Evolutionary conservation across 169 alveolate genomes (phyloP).

Genomic region (Cryptosporidium canis): DNA sequence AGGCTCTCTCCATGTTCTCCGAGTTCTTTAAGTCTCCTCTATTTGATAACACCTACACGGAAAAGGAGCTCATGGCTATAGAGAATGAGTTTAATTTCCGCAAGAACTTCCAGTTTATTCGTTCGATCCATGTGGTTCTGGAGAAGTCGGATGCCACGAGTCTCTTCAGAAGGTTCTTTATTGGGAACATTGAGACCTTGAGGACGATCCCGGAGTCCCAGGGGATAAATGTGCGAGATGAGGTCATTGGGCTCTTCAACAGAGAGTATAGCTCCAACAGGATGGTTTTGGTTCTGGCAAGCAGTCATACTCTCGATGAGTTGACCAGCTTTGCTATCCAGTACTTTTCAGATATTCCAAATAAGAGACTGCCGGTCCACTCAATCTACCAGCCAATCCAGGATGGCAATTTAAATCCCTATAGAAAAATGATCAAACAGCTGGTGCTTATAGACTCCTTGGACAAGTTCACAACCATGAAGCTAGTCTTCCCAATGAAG

Average conservation of each 20-base stretch:
- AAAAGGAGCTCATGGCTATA: conserved; percentile 83
- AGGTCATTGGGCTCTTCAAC: conserved; percentile 75
- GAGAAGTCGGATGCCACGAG: conserved; percentile 64
- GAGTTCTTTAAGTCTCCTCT: conserved; percentile 82
- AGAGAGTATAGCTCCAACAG: conserved; percentile 80
- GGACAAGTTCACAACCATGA: not conserved
- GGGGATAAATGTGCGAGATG: conserved; percentile 77
- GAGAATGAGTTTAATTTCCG: conserved; percentile 79
- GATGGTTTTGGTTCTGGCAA: conserved; percentile 79
- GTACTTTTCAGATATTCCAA: conserved; percentile 31
- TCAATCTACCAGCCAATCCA: conserved; percentile 4
- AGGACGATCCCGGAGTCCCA: conserved; percentile 34
- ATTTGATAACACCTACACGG: conserved; percentile 77
- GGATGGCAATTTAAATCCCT: conserved; percentile 1
- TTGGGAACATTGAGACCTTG: conserved; percentile 81
- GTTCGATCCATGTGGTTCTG: conserved; percentile 18
- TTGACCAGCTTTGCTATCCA: not conserved
- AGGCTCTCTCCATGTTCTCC: conserved; percentile 80
- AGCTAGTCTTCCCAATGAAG: conserved; percentile 41
- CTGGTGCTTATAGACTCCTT: conserved; percentile 7
- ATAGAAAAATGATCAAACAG: not conserved
- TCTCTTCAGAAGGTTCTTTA: conserved; percentile 72
- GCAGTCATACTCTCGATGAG: conserved; percentile 76
- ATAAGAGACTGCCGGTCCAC: not conserved
- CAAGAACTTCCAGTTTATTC: conserved; percentile 52